Conservation (phyloP, 1,284 basidiomycete genomes). For the Cystobasidium slooffiae region DNA sequence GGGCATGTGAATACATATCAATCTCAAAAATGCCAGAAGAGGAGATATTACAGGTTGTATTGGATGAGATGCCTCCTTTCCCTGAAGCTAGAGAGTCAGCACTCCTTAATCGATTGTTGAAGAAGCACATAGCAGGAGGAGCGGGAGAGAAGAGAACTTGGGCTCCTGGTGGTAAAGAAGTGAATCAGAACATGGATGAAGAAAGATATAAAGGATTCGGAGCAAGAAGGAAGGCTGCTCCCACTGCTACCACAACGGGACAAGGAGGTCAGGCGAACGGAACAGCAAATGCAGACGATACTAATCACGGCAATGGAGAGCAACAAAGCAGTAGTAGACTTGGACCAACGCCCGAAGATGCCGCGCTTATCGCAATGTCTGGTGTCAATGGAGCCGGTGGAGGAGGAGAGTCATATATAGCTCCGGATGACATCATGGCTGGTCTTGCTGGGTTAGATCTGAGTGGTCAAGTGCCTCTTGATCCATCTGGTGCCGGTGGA, state of each 20-base stretch:
- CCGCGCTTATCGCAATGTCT: conserved; percentile 13
- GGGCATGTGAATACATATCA: conserved; percentile 94
- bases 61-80: conserved; percentile 99
- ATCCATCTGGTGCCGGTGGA: conserved; percentile 23
- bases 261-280: background rate
- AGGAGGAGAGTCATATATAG: conserved; percentile 40
- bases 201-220: conserved; percentile 64
- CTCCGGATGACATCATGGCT: conserved; percentile 67
- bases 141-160: conserved; percentile 56
- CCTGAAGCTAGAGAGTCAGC: conserved; percentile 85
- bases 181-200: conserved; percentile 73
- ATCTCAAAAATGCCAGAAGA: conserved; percentile 84
- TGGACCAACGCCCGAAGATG: conserved; percentile 32
- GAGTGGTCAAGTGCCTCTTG: conserved; percentile 57
- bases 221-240: conserved; percentile 52
- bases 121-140: conserved; percentile 66
- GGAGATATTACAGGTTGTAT: conserved; percentile 88
- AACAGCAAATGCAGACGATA: background rate
- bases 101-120: conserved; percentile 79
- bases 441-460: conserved; percentile 83
- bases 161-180: conserved; percentile 58
- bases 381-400: background rate
- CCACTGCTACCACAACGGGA: background rate
- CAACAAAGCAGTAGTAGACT: background rate
- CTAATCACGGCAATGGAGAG: conserved; percentile 3